phyloP scores from a whole-genome alignment of 257 asterid species.

The Echites panduratus region DNA sequence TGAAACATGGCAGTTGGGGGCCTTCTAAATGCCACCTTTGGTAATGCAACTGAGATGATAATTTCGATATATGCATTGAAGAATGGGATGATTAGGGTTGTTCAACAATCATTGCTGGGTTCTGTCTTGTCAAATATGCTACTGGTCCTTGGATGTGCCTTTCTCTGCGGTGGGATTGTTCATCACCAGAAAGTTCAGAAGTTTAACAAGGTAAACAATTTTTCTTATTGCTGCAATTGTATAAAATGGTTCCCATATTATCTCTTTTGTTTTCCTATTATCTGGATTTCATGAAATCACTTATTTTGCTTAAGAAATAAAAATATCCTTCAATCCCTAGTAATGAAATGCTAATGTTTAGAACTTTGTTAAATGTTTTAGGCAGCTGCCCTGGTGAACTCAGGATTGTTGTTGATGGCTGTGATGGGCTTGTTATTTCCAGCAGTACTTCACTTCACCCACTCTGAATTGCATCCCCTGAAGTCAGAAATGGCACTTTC shows the following conservation, averaged over 20 bases:
- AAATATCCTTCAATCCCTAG: conserved; percentile 1
- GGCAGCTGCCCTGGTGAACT: conserved; percentile 84
- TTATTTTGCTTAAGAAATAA: background rate
- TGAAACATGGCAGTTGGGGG: conserved; percentile 68
- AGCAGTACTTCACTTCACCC: conserved; percentile 91
- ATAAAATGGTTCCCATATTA: conserved; percentile 5
- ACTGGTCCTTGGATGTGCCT: conserved; percentile 96
- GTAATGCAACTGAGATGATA: conserved; percentile 97
- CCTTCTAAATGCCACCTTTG: conserved; percentile 91
- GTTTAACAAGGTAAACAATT: conserved; percentile 64
- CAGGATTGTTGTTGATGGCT: conserved; percentile 94
- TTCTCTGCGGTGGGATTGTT: conserved; percentile 81
- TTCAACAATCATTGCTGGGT: conserved; percentile 85
- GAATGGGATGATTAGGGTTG: conserved; percentile 87
- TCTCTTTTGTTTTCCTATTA: conserved; percentile 13
- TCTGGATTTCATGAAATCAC: background rate
- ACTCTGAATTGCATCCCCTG: conserved; percentile 76
- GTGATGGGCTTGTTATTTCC: conserved; percentile 94
- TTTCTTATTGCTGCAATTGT: background rate
- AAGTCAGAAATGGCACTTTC: conserved; percentile 89
- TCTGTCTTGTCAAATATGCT: conserved; percentile 97
- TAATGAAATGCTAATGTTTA: conserved; percentile 22
- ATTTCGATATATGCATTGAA: conserved; percentile 86
- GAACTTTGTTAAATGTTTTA: conserved; percentile 31
- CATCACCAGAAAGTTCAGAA: conserved; percentile 67